Conservation (phyloP, 1,139 yeast genomes). For the Nadsonia starkeyi-henricii region DNA sequence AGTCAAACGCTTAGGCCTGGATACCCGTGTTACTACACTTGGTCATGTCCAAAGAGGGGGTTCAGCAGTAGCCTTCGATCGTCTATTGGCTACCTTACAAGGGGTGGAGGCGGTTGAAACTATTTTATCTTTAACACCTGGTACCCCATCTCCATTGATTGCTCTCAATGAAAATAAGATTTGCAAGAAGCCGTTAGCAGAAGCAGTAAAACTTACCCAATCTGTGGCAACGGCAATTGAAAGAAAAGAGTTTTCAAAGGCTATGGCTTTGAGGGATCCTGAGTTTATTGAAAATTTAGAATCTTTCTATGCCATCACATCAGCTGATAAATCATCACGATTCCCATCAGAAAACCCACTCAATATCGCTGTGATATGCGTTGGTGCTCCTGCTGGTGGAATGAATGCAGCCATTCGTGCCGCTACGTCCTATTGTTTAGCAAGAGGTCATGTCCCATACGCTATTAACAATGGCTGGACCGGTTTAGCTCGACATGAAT, state of each 20-base stretch:
- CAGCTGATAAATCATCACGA: constrained; percentile 47
- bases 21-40: constrained; percentile 84
- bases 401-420: constrained; percentile 89
- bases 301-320: constrained; percentile 55
- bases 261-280: constrained; percentile 76
- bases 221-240: constrained; percentile 78
- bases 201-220: constrained; percentile 77
- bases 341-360: constrained; percentile 30
- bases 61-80: constrained; percentile 86
- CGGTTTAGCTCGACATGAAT: constrained; percentile 76
- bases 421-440: constrained; percentile 78
- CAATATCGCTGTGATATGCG: constrained; percentile 69
- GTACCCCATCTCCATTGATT: constrained; percentile 90
- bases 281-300: constrained; percentile 70
- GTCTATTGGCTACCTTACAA: constrained; percentile 82
- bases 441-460: constrained; percentile 76
- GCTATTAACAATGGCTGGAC: constrained; percentile 87
- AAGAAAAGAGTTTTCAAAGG: constrained; percentile 65
- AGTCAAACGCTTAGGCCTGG: constrained; percentile 52
- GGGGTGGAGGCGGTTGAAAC: constrained; percentile 97
- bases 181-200: constrained; percentile 69
- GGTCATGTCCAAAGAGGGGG: constrained; percentile 99
- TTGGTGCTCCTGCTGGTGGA: constrained; percentile 97
- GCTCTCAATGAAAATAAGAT: constrained; percentile 80
- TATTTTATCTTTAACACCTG: constrained; percentile 75